Evolutionary conservation across 139 green algal species (phyloP).

Genomic region (Chlamydomonas sphaeroides): DNA sequence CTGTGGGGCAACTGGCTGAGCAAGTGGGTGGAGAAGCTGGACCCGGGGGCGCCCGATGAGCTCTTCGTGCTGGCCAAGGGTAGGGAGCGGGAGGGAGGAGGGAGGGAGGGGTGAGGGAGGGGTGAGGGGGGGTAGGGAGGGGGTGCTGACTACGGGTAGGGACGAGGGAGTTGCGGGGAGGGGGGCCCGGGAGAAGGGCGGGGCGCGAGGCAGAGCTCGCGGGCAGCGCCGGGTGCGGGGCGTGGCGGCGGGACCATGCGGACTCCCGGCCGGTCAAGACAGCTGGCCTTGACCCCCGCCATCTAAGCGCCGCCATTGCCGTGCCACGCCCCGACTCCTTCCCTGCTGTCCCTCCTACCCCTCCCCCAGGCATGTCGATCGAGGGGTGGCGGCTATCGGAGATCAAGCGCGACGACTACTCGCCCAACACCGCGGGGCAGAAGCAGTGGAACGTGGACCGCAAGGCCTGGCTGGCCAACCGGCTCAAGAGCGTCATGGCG

Average conservation of each 20-base stretch:
- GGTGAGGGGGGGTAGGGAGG: too few relatives aligned
- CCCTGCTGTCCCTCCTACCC: too few relatives aligned
- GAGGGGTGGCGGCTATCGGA: slow-evolving; percentile 57
- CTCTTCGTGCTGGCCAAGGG: slow-evolving; percentile 59
- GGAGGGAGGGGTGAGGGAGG: background rate
- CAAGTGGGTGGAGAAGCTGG: slow-evolving; percentile 54
- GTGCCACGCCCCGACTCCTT: too few relatives aligned
- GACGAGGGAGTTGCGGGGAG: too few relatives aligned
- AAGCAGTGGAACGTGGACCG: slow-evolving; percentile 57
- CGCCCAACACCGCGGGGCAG: slow-evolving; percentile 54
- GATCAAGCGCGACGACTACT: slow-evolving; percentile 67
- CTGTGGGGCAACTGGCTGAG: slow-evolving; percentile 42
- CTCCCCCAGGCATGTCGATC: slow-evolving; percentile 45
- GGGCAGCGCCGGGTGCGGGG: too few relatives aligned
- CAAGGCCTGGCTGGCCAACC: slow-evolving; percentile 44
- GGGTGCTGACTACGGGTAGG: too few relatives aligned
- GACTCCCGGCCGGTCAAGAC: too few relatives aligned
- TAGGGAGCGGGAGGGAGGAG: slow-evolving; percentile 1
- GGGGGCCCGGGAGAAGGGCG: too few relatives aligned
- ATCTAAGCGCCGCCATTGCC: too few relatives aligned
- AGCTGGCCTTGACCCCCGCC: too few relatives aligned
- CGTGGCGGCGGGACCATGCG: too few relatives aligned
- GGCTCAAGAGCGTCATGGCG: slow-evolving; percentile 43
- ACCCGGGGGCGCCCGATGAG: slow-evolving; percentile 61
- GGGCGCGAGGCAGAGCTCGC: too few relatives aligned